Conservation (phyloP, 2,329 filamentous ascomycete genomes). For the Apiospora kogelbergensis region DNA sequence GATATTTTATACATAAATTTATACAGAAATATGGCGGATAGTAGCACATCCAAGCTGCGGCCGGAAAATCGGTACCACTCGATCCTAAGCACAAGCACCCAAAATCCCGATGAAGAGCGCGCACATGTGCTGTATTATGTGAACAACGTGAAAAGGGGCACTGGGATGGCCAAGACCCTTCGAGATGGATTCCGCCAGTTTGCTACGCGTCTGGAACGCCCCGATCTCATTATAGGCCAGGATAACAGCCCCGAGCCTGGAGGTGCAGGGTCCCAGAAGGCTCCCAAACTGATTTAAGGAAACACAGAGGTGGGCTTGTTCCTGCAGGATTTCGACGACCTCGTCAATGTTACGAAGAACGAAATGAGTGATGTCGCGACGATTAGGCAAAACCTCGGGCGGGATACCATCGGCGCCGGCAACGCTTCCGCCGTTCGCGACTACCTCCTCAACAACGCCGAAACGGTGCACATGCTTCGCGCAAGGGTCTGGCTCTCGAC, state of each 20-base stretch:
- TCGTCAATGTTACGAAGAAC: too few relatives aligned
- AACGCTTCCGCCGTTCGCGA: too few relatives aligned
- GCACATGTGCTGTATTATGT: neutral
- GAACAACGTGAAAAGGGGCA: neutral
- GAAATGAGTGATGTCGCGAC: too few relatives aligned
- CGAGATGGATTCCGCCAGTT: neutral
- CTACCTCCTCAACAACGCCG: too few relatives aligned
- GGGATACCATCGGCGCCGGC: too few relatives aligned
- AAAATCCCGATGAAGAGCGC: neutral
- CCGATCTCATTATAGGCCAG: neutral
- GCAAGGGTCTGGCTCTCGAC: too few relatives aligned
- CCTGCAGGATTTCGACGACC: neutral
- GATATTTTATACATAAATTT: too few relatives aligned
- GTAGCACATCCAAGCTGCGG: neutral
- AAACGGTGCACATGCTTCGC: too few relatives aligned
- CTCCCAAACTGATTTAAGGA: neutral
- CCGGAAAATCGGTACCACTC: neutral
- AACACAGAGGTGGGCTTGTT: neutral
- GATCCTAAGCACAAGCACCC: neutral
- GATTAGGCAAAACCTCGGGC: too few relatives aligned
- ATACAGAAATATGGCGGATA: neutral
- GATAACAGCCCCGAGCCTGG: neutral
- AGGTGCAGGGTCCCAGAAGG: neutral
- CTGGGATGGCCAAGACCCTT: neutral
- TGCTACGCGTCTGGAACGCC: neutral